Base-by-base conservation (phyloP, 1,284 basidiomycete genomes). In the Kalmanozyma brasiliensis region DNA sequence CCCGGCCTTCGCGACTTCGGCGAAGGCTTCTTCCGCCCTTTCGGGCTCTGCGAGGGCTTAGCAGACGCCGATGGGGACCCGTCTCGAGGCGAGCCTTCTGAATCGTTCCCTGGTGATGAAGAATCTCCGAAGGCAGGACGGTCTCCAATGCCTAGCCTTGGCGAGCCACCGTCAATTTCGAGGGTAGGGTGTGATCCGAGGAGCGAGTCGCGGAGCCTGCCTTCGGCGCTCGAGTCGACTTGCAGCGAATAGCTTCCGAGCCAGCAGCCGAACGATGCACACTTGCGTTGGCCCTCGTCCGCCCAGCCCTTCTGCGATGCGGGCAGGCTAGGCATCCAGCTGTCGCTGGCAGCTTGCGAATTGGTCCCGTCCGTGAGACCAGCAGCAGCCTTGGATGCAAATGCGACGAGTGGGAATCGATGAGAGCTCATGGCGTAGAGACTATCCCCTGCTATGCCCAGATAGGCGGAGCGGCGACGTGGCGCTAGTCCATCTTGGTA, bases 401-500 rank as follows among this genome's bases (percentile, higher is more conserved):
- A 66, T 13, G 65, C 70, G 11, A 75, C 74, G 8, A 81, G 53
- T 7, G 78, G 78, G 53, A 70, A 74, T 17, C 60, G 59, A 26
- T 55, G 44, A 11, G 64, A 53, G 46, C 78, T 72, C 65, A 80
- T 73, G 6, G 78, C 78, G 35, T 69, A 80, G 10, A 80, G 55
- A 30, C 66, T 70, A 43, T 75, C 76, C 7, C 72, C 69, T 1
- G 77, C 69, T 17, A 76, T 52, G 48, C 78, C 78, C 14, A 80
- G 62, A 33, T 75, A 78, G 3, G 76, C 64, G 2, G 70, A 65
- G 17, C 68, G 57, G 34, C 52, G 55, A 4, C 47, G 49, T 36
- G 56, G 24, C 3, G 53, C 8, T 3, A 38, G 30, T 8, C 30
- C 49, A 13, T 26, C 20, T 4, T 13, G 40, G 10, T 52, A 53